Conservation (phyloP, 495 filamentous ascomycete species). For the Talaromyces thailandensis region DNA sequence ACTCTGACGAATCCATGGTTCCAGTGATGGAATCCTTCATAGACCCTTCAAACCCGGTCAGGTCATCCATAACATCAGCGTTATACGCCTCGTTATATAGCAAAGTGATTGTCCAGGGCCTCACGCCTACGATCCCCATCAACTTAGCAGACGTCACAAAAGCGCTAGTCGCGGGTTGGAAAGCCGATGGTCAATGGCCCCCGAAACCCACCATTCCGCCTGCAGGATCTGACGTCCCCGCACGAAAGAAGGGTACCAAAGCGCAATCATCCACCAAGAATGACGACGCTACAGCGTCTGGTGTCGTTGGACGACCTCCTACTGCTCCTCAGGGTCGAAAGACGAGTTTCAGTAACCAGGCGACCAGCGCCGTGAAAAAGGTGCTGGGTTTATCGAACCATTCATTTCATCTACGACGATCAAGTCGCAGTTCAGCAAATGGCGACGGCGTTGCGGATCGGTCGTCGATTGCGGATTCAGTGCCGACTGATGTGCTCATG, state of each 20-base stretch:
- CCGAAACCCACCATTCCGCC: conserved; percentile 38
- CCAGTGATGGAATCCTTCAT: conserved; percentile 59
- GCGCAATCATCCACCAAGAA: conserved; percentile 2
- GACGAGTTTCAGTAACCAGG: conserved; percentile 16
- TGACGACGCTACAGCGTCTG: conserved; percentile 9
- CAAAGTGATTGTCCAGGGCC: conserved; percentile 69
- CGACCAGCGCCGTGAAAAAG: conserved; percentile 35
- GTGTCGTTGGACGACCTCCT: conserved; percentile 7
- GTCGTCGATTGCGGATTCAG: background rate
- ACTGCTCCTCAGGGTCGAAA: background rate
- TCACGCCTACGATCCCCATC: conserved; percentile 76
- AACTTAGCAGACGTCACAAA: conserved; percentile 73
- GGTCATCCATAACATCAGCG: conserved; percentile 58
- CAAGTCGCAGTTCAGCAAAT: conserved; percentile 13
- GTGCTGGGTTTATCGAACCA: conserved; percentile 32
- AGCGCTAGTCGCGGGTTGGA: conserved; percentile 88
- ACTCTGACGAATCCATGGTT: conserved; percentile 36
- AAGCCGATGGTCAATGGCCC: conserved; percentile 90
- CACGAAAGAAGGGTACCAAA: conserved; percentile 2
- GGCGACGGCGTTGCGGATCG: background rate
- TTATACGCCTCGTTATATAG: conserved; percentile 79
- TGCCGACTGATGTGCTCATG: background rate
- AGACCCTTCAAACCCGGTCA: conserved; percentile 58
- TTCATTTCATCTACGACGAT: conserved; percentile 33
- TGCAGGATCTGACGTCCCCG: conserved; percentile 4